Conservation (phyloP, 2,329 filamentous ascomycete genomes). For the Ramularia endophylla region DNA sequence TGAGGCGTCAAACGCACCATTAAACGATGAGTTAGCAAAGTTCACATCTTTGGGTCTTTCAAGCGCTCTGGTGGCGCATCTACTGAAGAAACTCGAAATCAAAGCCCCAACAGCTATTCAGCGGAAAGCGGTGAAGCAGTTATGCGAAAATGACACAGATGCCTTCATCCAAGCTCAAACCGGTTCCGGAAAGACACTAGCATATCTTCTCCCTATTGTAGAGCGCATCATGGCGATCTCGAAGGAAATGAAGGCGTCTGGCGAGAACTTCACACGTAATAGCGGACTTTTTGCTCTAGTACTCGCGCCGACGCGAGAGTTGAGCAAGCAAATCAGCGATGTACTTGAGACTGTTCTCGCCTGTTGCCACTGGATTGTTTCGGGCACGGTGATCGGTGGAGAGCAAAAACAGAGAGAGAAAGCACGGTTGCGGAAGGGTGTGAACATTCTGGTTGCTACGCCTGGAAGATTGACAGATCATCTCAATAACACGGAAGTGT, state of each 20-base stretch:
- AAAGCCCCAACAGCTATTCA: slow-evolving; percentile 94
- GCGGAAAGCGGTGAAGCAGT: slow-evolving; percentile 75
- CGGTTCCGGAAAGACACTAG: slow-evolving; percentile 71
- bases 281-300: slow-evolving; percentile 91
- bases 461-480: slow-evolving; percentile 89
- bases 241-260: slow-evolving; percentile 40
- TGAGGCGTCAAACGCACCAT: slow-evolving; percentile 83
- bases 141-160: slow-evolving; percentile 76
- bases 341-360: slow-evolving; percentile 80
- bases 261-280: slow-evolving; percentile 62
- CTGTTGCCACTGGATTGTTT: slow-evolving; percentile 92
- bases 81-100: slow-evolving; percentile 78
- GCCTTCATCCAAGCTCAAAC: slow-evolving; percentile 97
- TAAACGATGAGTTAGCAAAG: slow-evolving; percentile 74
- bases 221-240: slow-evolving; percentile 77
- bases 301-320: slow-evolving; percentile 86
- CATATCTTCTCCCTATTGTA: slow-evolving; percentile 82
- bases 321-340: slow-evolving; percentile 87
- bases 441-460: slow-evolving; percentile 94
- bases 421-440: slow-evolving; percentile 82
- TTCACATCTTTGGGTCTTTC: slow-evolving; percentile 85
- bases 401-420: slow-evolving; percentile 80
- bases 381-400: slow-evolving; percentile 72
- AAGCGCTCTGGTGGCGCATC: slow-evolving; percentile 69
- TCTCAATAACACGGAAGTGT: slow-evolving; percentile 80